Base-by-base conservation (phyloP, 345 rosid genomes). In the Aquilaria yunnanensis region DNA sequence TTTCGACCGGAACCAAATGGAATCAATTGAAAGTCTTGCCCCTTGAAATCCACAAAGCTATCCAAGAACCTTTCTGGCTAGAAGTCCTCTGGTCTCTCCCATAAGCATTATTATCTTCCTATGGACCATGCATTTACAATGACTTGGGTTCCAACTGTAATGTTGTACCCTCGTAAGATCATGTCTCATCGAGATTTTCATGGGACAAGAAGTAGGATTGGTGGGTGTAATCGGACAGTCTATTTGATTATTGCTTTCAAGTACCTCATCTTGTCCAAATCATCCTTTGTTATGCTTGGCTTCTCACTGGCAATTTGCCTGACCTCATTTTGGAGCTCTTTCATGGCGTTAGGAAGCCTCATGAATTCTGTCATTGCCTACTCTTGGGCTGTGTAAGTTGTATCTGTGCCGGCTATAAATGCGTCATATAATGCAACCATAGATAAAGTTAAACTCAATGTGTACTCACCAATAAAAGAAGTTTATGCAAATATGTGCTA, bases 1-100 rank as follows among this genome's bases (percentile, higher is more conserved):
- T 65, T 64, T 14, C 74, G n/a, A 6, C 74, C 74, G 33, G 61
- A 47, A 2, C 74, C 69, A 51, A 70, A 70, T 6, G 74, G 74
- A 14, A 70, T 58, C 9, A 64, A 47, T 49, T 59, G 61, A 31
- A 51, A 64, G 33, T 70, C 60, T 5, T 54, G 67, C 3, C 74
- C 69, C 53, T 70, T 64, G 31, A 29, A 64, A 47, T 70, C 74
- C 14, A 70, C 67, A 49, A 55, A 57, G 14, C 14, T 47, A 47
- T 47, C 13, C 10, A 10, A 9, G 50, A 47, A 47, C 50, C 10
- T 9, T 9, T 47, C 9, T 47, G 14, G 56, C 14, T 9, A 50
- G 65, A 6, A 62, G 48, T 34, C 65, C 51, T 14, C 32, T 32
- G 10, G 56, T 10, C 51, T 62, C 65, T 37, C 23, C 23, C 23